phyloP scores from a whole-genome alignment of 148 eudicot genomes.

The Rhododendron simsii region DNA sequence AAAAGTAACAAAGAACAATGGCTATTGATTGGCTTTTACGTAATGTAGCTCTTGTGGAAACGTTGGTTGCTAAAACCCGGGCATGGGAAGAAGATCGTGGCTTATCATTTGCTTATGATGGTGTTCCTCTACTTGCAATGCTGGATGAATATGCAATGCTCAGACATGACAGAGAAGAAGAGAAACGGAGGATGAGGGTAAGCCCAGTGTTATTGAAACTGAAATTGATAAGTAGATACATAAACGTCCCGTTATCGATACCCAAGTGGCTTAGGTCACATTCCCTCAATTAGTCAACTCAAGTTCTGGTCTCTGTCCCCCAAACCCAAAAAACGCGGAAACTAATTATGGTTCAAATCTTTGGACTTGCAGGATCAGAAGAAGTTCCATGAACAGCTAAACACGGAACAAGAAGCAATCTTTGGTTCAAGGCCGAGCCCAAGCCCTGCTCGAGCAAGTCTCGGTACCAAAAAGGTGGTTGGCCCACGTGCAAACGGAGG shows the following conservation, averaged over 20 bases:
- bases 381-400: slow-evolving; percentile 73
- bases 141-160: slow-evolving; percentile 93
- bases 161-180: slow-evolving; percentile 97
- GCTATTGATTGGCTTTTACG: slow-evolving; percentile 15
- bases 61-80: slow-evolving; percentile 84
- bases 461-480: slow-evolving; percentile 57
- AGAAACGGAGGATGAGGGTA: slow-evolving; percentile 87
- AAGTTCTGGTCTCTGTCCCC: neutral
- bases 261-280: neutral
- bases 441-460: slow-evolving; percentile 41
- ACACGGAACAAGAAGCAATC: slow-evolving; percentile 56
- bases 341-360: neutral
- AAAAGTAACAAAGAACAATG: neutral
- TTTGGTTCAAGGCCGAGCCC: slow-evolving; percentile 88
- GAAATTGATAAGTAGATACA: neutral
- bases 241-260: too few relatives aligned
- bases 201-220: slow-evolving; percentile 10
- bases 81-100: slow-evolving; percentile 90
- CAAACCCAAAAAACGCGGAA: too few relatives aligned
- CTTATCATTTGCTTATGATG: slow-evolving; percentile 76
- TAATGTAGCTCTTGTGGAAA: slow-evolving; percentile 79
- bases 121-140: slow-evolving; percentile 98
- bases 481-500: slow-evolving; percentile 89
- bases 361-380: slow-evolving; percentile 65
- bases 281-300: neutral